Conservation (phyloP, 2,329 filamentous ascomycete species). For the Colletotrichum eleusines region DNA sequence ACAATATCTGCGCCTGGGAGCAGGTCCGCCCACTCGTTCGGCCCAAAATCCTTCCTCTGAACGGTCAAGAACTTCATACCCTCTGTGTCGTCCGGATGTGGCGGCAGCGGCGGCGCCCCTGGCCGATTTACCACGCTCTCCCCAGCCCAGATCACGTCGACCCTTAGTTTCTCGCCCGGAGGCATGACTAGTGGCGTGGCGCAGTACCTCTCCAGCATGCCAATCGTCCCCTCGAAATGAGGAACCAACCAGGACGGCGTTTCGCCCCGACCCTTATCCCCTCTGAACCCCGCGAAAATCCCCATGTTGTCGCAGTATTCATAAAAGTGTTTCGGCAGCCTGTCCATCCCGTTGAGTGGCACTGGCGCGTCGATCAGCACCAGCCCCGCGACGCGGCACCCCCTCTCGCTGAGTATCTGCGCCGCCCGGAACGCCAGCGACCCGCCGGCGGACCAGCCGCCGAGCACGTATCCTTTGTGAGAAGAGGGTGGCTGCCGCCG, state of each 20-base stretch:
- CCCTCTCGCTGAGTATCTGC: conserved; percentile 1
- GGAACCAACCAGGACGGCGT: conserved; percentile 15
- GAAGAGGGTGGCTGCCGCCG: conserved; percentile 14
- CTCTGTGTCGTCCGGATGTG: conserved; percentile 10
- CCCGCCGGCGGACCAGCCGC: conserved; percentile 26
- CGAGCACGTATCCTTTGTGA: conserved; percentile 6
- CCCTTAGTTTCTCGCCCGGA: conserved; percentile 2
- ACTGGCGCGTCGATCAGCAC: conserved; percentile 22
- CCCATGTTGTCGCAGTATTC: conserved; percentile 1
- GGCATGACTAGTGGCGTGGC: conserved; percentile 8
- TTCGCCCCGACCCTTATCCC: neutral
- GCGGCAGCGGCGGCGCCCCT: conserved; percentile 16
- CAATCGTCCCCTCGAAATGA: conserved; percentile 16
- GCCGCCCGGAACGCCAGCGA: conserved; percentile 6
- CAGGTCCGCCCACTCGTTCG: conserved; percentile 9
- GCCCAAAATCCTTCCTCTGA: conserved; percentile 12
- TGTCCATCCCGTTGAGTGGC: conserved; percentile 13
- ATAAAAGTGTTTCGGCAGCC: conserved; percentile 12
- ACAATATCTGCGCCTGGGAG: neutral
- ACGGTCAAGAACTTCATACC: conserved; percentile 13
- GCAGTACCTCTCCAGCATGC: conserved; percentile 14
- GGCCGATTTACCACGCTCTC: conserved; percentile 15
- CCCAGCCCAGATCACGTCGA: conserved; percentile 17
- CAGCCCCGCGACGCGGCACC: neutral
- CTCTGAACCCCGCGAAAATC: conserved; percentile 11